These are phyloP conservation scores for Mucor irregularis DNA, from an alignment of 371 early-diverging fungal genomes.

Conservation along the genomic window DNA sequence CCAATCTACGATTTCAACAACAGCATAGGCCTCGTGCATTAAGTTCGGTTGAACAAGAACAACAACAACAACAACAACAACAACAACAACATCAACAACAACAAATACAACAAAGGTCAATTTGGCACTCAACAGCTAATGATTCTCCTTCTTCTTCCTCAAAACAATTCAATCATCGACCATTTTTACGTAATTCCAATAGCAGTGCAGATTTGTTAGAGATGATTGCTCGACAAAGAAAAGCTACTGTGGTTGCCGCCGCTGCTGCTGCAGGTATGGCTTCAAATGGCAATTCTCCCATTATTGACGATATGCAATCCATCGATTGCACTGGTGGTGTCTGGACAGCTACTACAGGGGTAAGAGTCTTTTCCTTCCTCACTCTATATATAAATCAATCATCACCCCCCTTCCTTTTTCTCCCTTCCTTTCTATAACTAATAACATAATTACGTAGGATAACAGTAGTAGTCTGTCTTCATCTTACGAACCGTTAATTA, in stretches of 20 bases:
- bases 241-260: not conserved
- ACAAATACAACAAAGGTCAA: slow-evolving; percentile 7
- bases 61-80: slow-evolving; percentile 4
- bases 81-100: not conserved
- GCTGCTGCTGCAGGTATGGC: not conserved
- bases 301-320: slow-evolving; percentile 10
- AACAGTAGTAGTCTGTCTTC: slow-evolving; percentile 8
- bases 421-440: not conserved
- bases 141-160: not conserved
- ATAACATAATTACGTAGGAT: not conserved
- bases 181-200: slow-evolving; percentile 32
- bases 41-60: slow-evolving; percentile 40
- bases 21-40: slow-evolving; percentile 48
- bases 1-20: slow-evolving; percentile 12
- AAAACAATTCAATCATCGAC: slow-evolving; percentile 4
- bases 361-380: not conserved
- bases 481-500: not conserved
- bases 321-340: slow-evolving; percentile 9
- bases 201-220: slow-evolving; percentile 47
- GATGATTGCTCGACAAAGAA: slow-evolving; percentile 36
- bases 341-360: slow-evolving; percentile 33
- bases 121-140: slow-evolving; percentile 18
- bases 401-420: not conserved
- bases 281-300: not conserved
- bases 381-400: not conserved